Evolutionary conservation across 768 basidiomycete genomes (phyloP).

Genomic region (Podaxis pistillaris): DNA sequence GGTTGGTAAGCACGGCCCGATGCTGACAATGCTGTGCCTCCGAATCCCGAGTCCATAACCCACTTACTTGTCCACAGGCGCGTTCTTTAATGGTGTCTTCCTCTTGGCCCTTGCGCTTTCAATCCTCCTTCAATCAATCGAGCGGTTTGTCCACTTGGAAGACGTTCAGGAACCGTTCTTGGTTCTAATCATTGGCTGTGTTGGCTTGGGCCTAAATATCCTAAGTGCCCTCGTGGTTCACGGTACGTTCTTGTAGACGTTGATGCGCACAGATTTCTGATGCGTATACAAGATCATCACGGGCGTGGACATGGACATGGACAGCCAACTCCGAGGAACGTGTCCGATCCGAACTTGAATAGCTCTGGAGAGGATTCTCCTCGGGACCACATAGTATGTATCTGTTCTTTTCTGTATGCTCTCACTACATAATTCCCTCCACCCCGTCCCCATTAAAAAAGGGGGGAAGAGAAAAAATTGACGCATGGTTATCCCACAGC

Average conservation of each 20-base stretch:
- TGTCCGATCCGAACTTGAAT: slow-evolving; percentile 20
- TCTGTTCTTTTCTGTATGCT: neutral
- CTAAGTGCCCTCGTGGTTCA: slow-evolving; percentile 49
- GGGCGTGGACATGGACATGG: slow-evolving; percentile 42
- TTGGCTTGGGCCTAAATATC: slow-evolving; percentile 48
- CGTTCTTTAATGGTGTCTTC: slow-evolving; percentile 55
- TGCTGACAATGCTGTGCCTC: neutral
- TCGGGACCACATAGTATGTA: slow-evolving; percentile 30
- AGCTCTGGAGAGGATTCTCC: slow-evolving; percentile 16
- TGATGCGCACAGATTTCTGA: neutral
- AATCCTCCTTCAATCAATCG: slow-evolving; percentile 51
- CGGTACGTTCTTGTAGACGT: slow-evolving; percentile 25
- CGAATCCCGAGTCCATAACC: slow-evolving; percentile 10
- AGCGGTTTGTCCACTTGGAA: slow-evolving; percentile 50
- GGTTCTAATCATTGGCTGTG: slow-evolving; percentile 47
- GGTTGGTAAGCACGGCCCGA: slow-evolving; percentile 37
- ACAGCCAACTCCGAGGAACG: slow-evolving; percentile 15
- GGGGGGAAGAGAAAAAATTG: neutral
- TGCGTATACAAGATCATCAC: slow-evolving; percentile 32
- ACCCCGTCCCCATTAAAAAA: neutral
- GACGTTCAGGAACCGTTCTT: slow-evolving; percentile 39
- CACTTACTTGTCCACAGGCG: slow-evolving; percentile 30
- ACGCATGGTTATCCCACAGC: slow-evolving; percentile 27
- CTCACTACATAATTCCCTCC: neutral
- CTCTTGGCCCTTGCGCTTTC: slow-evolving; percentile 51